A percentile compares a stretch with the other conserved stretches of the same genome.
These are phyloP conservation scores for Oryza glumipatula DNA, from an alignment of 176 grass and related monocot species.

Conservation along the genomic window DNA sequence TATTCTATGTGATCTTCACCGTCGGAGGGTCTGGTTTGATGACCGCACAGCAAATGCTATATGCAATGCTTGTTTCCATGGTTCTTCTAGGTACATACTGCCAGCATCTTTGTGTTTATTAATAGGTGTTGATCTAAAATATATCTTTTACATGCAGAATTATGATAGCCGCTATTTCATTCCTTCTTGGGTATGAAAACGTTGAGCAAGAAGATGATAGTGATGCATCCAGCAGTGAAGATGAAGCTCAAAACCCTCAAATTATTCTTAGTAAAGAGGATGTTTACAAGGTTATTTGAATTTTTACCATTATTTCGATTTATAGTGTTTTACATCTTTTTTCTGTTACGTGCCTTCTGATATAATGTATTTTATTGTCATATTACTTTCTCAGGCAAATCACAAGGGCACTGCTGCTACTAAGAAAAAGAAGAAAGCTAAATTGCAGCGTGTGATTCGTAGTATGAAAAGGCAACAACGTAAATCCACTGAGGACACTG, in stretches of 20 bases:
- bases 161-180: constrained; percentile 84
- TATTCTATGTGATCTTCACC: constrained; percentile 89
- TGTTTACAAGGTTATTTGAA: constrained; percentile 85
- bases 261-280: constrained; percentile 81
- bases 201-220: constrained; percentile 71
- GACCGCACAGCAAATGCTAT: constrained; percentile 90
- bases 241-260: constrained; percentile 68
- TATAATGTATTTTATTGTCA: constrained; percentile 30
- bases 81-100: constrained; percentile 69
- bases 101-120: constrained; percentile 7
- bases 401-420: constrained; percentile 83
- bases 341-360: constrained; percentile 25
- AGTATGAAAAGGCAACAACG: constrained; percentile 95
- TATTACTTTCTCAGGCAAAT: constrained; percentile 61
- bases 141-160: constrained; percentile 56
- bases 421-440: constrained; percentile 99
- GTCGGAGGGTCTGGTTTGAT: constrained; percentile 93
- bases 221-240: constrained; percentile 80
- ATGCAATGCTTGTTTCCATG: constrained; percentile 91
- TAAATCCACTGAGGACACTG: constrained; percentile 59
- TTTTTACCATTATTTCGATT: background rate
- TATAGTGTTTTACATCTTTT: constrained; percentile 11
- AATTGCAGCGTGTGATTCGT: constrained; percentile 82
- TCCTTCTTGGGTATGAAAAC: constrained; percentile 95
- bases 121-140: constrained; percentile 21